Conservation (phyloP, 225 moss, liverwort and hornwort species). For the Pseudoscleropodium purum region DNA sequence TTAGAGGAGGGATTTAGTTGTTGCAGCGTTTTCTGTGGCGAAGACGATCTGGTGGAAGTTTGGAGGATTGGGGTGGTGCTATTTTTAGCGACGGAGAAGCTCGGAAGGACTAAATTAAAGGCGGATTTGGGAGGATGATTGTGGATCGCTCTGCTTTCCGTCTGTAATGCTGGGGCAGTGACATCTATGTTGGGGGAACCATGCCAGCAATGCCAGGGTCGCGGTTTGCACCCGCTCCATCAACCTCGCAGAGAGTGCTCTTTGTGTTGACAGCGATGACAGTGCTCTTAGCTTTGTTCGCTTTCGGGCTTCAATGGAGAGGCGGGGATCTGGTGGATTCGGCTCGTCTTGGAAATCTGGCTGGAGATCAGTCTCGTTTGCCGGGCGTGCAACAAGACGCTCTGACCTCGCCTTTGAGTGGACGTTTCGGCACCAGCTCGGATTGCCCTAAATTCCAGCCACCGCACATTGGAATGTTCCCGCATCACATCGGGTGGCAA, state of each 20-base stretch:
- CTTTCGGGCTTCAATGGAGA: slow-evolving; percentile 90
- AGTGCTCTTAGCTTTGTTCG: slow-evolving; percentile 75
- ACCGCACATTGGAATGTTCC: slow-evolving; percentile 53
- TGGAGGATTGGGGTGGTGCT: neutral
- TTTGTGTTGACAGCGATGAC: slow-evolving; percentile 56
- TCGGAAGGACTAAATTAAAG: neutral
- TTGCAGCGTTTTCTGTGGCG: neutral
- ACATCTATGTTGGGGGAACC: slow-evolving; percentile 2
- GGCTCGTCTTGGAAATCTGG: slow-evolving; percentile 52
- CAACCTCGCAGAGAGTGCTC: slow-evolving; percentile 42
- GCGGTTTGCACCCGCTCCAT: slow-evolving; percentile 36
- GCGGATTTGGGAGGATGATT: neutral
- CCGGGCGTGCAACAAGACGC: slow-evolving; percentile 58
- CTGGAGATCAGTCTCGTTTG: slow-evolving; percentile 62
- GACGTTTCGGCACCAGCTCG: slow-evolving; percentile 45
- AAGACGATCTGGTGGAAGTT: neutral
- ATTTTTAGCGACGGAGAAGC: neutral
- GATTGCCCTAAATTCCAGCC: slow-evolving; percentile 46
- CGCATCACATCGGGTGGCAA: slow-evolving; percentile 88
- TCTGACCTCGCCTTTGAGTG: slow-evolving; percentile 58
- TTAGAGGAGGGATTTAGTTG: neutral
- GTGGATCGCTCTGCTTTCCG: neutral
- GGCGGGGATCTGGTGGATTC: slow-evolving; percentile 68
- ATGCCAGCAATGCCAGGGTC: slow-evolving; percentile 47
- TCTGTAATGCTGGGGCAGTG: slow-evolving; percentile 9